Base-by-base conservation (phyloP, 148 eudicot genomes). In the Rhododendron vialii region DNA sequence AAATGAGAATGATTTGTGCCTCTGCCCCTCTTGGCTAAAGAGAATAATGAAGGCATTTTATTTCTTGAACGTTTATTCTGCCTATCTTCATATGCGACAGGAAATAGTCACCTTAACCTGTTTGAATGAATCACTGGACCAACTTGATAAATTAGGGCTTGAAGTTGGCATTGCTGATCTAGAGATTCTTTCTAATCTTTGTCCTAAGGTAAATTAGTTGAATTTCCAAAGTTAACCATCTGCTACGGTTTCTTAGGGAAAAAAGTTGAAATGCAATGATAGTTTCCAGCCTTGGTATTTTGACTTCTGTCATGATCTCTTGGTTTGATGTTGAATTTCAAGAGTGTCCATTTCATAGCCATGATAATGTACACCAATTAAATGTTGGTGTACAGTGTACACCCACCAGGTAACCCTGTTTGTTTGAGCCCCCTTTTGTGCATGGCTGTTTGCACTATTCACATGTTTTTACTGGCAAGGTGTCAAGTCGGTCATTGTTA, bases 1-100 rank as follows among this genome's bases (percentile, higher is more conserved):
- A 36, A 86, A 86, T 53, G 79, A 45, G 69, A 71, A 73, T 67
- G 57, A 51, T 87, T 90, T 87, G 83, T 96, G 99, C 90, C 59
- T 87, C 71, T 96, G 99, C 82, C 96, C 98, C 47, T 36, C 90
- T 36, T 96, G 99, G 99, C 81, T 94, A 85, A 96, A 91, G 89
- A 88, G 69, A 78, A 77, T 88, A 53, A 81, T 93, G 89, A 95
- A 92, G 90, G 89, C 91, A 28, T 96, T 95, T 88, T 83, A 90
- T 69, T 95, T 94, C 77, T 82, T 93, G 87, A 96, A 95, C 86
- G 84, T 94, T 77, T 90, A 92, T 85, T 90, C 93, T 43, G 91
- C 94, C 55, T 86, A 84, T 85, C 87, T 90, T 78, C 93, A 92
- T 89, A 9, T 91, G 83, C 91, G 79, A 76, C 82, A 55, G 61